These are phyloP conservation scores for Chlorella ohadii DNA, from an alignment of 139 green algal genomes.

Conservation along the genomic window DNA sequence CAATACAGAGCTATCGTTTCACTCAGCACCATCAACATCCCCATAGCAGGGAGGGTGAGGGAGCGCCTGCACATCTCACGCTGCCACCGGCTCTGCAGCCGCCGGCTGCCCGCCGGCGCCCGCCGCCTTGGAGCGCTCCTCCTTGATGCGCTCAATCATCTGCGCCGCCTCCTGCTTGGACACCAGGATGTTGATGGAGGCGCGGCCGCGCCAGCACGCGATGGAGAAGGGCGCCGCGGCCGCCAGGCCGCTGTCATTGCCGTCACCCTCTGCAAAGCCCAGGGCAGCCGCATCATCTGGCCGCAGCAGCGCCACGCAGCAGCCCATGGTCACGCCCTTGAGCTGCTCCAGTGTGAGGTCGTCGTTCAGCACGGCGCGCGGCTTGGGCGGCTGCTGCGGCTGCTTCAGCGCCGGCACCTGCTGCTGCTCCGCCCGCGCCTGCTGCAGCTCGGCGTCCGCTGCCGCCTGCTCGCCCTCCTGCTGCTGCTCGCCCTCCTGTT, in stretches of 20 bases:
- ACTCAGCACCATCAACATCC: not conserved
- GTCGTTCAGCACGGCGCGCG: conserved; percentile 14
- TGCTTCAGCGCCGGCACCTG: conserved; percentile 33
- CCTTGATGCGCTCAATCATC: conserved; percentile 71
- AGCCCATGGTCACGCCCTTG: conserved; percentile 37
- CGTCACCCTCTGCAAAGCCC: conserved; percentile 34
- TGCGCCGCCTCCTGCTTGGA: conserved; percentile 76
- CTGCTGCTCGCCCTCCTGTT: no score
- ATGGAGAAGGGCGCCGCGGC: conserved; percentile 78
- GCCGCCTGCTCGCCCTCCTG: no score
- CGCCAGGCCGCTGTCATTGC: conserved; percentile 38
- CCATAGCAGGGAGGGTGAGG: no score
- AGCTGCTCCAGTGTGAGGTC: conserved; percentile 44
- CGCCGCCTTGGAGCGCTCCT: not conserved
- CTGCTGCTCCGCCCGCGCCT: not conserved
- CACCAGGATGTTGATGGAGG: conserved; percentile 81
- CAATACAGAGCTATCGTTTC: not conserved
- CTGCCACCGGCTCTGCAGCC: not conserved
- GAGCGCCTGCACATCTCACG: not conserved
- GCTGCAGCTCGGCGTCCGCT: no score
- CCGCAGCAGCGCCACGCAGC: conserved; percentile 53
- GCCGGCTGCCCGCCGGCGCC: not conserved
- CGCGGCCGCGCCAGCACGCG: conserved; percentile 80
- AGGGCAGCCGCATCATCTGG: conserved; percentile 58
- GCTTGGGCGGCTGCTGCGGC: not conserved